Evolutionary conservation across 2,329 filamentous ascomycete genomes (phyloP), one percentile per base, ranked within the genome.

Genomic region (Diaporthe batatas): DNA sequence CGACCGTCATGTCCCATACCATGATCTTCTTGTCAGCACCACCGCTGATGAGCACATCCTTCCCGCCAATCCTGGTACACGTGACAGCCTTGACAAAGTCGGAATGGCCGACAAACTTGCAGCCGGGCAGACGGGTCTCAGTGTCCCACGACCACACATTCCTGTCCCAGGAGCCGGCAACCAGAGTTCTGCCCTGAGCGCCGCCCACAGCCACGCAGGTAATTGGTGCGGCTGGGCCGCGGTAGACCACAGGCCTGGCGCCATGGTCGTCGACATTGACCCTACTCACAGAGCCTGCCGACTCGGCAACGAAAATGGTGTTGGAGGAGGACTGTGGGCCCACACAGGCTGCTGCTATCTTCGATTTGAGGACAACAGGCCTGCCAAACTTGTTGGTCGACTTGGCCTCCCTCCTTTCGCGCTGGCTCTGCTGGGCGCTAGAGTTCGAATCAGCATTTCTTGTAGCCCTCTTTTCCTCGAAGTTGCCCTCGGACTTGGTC

Each of bases 81-180:
- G 93, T 83, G 3, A 98, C 84, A 5, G 93, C 87, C 83, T 98
- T 98, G 78, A 99, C 93, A 79, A 99, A 99, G 83, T 99, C 96
- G 1, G 89, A 86, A 81, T 98, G 96, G 6, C 94, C 95, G 72
- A 88, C 88, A 77, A 91, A 95, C 75, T 87, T 91, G 74, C 84
- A 87, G n/a, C 84, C 85, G 1, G 85, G 83, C 39, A 85, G 81
- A 55, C 85, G 86, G 4, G 90, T 90, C 23, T 87, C 84, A 42
- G 92, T 84, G 77, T 93, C 88, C 93, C 94, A 98, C 42, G 92
- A 93, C 91, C 95, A 98, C 72, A 98, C 89, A 25, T 90, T 88
- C 84, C 97, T 98, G 83, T 99, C 96, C 96, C 96, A 99, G 73
- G 92, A 96, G 44, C 95, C 96, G 32, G 94, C 94, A 81, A 94